phyloP scores from a whole-genome alignment of 208 protist genomes.

The Trypanosoma scelopori region DNA sequence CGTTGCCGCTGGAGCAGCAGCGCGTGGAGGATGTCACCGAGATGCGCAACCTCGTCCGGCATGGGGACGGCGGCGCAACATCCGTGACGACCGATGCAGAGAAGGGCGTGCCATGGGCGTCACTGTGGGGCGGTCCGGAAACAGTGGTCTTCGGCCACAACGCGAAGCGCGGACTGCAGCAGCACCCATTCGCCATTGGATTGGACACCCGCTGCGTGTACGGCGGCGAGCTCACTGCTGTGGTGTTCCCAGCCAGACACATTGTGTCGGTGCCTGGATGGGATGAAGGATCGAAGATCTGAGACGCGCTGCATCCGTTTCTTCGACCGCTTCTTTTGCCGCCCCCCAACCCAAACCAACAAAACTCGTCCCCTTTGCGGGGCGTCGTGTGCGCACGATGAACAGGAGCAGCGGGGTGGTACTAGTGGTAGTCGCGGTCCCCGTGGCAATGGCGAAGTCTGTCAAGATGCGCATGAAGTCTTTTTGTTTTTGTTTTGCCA shows the following conservation, averaged over 20 bases:
- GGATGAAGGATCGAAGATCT: background rate
- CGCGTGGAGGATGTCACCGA: conserved; percentile 35
- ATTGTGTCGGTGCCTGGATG: conserved; percentile 58
- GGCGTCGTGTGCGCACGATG: no score
- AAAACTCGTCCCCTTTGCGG: no score
- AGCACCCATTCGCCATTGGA: conserved; percentile 59
- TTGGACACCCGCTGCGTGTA: conserved; percentile 77
- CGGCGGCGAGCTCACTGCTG: conserved; percentile 52
- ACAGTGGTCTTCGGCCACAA: conserved; percentile 79
- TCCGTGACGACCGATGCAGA: conserved; percentile 30
- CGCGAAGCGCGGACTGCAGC: conserved; percentile 63
- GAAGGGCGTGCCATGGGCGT: conserved; percentile 45
- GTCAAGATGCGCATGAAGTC: no score
- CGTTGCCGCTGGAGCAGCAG: conserved; percentile 46
- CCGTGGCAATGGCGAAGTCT: no score
- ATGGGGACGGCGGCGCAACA: conserved; percentile 23
- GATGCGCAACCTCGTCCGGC: conserved; percentile 54
- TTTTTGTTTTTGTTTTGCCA: no score
- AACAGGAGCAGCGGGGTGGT: no score
- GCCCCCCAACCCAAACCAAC: no score
- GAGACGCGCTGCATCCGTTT: no score
- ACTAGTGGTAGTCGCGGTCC: no score
- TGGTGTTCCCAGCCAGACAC: conserved; percentile 44
- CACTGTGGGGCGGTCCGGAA: conserved; percentile 33
- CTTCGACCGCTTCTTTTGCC: no score